Base-by-base conservation (phyloP, 2,329 filamentous ascomycete species). In the Fusarium sp. region DNA sequence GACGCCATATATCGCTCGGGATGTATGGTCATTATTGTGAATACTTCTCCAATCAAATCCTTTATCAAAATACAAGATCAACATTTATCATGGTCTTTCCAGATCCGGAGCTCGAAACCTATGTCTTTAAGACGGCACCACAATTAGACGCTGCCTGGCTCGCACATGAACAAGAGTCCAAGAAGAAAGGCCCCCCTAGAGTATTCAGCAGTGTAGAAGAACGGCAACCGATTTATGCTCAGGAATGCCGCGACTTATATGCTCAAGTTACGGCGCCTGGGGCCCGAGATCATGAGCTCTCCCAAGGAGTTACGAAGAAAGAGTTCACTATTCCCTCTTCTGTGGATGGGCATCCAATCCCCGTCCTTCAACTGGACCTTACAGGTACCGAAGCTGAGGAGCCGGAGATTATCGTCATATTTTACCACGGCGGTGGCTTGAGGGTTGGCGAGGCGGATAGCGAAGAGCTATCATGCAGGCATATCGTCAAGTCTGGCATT, bases 381-480 rank as follows among this genome's bases (percentile, higher is more conserved):
- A 63, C 56, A 13, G 55, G 69, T 6, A 73, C 70, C 35, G 58
- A 68, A 17, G 35, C 26, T 4, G 28, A 62, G 7, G 51, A 66
- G 2, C 70, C 77, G 0, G 75, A 79, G 11, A 67, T 78, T 8
- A 69, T 83, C 12, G 75, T 86, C 17, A 71, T 87, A 24, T 87
- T 87, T 75, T 85, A 84, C 72, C 86, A 88, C 70, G 86, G 86
- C 15, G 86, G 86, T 20, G 85, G 85, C 0, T 78, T 88, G 5
- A 78, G 78, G 35, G 84, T 87, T 38, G 86, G 86, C 17, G 85
- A 87, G 60, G 83, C 85, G 5, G 85, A 87, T 69, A 86, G 83
- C 67, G 86, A 88, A 74, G 85, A 88, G 53, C 77, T 87, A 4
- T 83, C 84, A 5, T 87, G 85, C 73, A 82, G 85, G 1, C 82